Evolutionary conservation across 345 rosid genomes (phyloP).

Genomic region (Lumnitzera racemosa): DNA sequence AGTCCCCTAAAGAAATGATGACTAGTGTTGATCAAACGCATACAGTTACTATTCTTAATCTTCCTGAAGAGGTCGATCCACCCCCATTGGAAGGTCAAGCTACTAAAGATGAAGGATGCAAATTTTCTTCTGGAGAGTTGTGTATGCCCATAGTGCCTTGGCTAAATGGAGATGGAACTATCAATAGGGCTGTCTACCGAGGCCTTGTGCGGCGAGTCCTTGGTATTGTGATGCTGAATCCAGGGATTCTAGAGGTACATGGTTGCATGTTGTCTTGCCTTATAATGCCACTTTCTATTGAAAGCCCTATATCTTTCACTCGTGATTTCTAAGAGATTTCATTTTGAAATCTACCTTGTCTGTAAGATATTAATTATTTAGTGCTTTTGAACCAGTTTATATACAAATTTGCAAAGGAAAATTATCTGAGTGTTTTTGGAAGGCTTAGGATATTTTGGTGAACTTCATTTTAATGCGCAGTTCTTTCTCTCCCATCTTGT

Average conservation of each 20-base stretch:
- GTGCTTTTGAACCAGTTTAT: too few relatives aligned
- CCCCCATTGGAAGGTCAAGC: constrained; percentile 21
- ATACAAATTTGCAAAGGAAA: too few relatives aligned
- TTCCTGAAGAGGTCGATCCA: constrained; percentile 47
- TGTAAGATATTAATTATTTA: too few relatives aligned
- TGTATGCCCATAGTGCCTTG: constrained; percentile 72
- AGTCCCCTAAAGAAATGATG: constrained; percentile 15
- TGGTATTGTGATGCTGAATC: constrained; percentile 83
- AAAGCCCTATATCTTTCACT: too few relatives aligned
- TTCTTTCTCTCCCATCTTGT: constrained; percentile 9
- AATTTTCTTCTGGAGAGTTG: constrained; percentile 21
- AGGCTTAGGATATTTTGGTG: too few relatives aligned
- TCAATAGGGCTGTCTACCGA: constrained; percentile 52
- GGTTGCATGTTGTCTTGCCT: constrained; percentile 2
- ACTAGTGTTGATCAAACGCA: constrained; percentile 34
- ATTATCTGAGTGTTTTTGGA: too few relatives aligned
- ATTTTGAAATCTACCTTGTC: too few relatives aligned
- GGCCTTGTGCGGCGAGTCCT: constrained; percentile 80
- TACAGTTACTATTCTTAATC: constrained; percentile 84
- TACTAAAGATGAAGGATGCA: constrained; percentile 14
- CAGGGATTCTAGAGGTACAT: constrained; percentile 81
- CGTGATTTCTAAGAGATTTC: too few relatives aligned
- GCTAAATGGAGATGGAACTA: constrained; percentile 85
- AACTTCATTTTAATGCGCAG: constrained; percentile 1
- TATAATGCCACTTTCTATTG: too few relatives aligned